These are phyloP conservation scores for Magnaporthales sp. DNA, from an alignment of 2,329 filamentous ascomycete genomes.

Conservation along the genomic window DNA sequence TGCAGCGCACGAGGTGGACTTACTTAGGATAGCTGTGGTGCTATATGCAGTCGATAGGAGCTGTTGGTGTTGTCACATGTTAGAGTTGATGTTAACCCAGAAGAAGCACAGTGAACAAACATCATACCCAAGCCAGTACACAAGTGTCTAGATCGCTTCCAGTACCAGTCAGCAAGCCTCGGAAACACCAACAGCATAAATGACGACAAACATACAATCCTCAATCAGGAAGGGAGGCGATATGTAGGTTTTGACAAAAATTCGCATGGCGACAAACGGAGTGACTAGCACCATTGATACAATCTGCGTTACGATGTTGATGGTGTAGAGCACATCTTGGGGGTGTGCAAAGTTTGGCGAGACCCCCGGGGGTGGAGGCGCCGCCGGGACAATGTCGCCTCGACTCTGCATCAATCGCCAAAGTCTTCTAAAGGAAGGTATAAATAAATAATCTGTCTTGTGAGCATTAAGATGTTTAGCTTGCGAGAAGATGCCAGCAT, in stretches of 20 bases:
- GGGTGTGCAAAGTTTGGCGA: constrained; percentile 1
- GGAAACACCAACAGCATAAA: neutral
- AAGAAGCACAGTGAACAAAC: neutral
- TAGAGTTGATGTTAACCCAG: neutral
- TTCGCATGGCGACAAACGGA: neutral
- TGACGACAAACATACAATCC: neutral
- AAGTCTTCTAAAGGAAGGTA: neutral
- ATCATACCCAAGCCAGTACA: neutral
- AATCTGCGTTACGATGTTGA: neutral
- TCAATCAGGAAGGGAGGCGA: neutral
- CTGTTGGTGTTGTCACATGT: neutral
- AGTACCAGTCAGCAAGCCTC: neutral
- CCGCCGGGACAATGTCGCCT: neutral
- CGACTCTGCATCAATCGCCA: neutral
- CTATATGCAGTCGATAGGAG: neutral
- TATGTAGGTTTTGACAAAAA: neutral
- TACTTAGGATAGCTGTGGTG: neutral
- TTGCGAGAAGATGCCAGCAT: too few species aligned
- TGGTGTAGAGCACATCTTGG: constrained; percentile 3
- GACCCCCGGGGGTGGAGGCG: constrained; percentile 1
- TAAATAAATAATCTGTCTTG: too few species aligned
- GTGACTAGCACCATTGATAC: neutral
- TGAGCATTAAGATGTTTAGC: too few species aligned
- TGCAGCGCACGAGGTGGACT: neutral
- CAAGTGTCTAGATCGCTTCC: neutral